Conservation (phyloP, 306 rosid species). For the Cyamopsis tetragonoloba region DNA sequence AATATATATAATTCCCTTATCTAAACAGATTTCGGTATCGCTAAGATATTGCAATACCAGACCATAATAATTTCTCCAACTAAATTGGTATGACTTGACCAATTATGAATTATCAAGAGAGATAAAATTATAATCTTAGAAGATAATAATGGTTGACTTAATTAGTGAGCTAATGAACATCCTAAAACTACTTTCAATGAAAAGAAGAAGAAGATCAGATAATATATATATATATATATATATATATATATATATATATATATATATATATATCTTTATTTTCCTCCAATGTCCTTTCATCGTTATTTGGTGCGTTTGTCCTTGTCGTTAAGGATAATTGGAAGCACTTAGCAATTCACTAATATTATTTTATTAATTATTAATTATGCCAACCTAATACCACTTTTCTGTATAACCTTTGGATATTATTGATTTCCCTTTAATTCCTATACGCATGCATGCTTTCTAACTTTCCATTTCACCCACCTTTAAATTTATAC, state of each 20-base stretch:
- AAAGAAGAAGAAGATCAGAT: slow-evolving; percentile 22
- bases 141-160: slow-evolving; percentile 41
- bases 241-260: too few species aligned
- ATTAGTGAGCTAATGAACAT: slow-evolving; percentile 24
- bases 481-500: background rate
- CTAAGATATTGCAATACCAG: too few species aligned
- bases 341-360: slow-evolving; percentile 45
- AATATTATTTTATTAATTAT: slow-evolving; percentile 48
- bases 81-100: too few species aligned
- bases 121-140: slow-evolving; percentile 14
- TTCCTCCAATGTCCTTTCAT: slow-evolving; percentile 62
- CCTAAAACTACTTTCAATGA: slow-evolving; percentile 38
- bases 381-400: slow-evolving; percentile 55
- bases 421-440: slow-evolving; percentile 31
- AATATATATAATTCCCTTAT: too few species aligned
- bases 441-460: slow-evolving; percentile 35
- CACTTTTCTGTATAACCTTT: slow-evolving; percentile 24
- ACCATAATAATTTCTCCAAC: too few species aligned
- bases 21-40: too few species aligned
- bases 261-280: too few species aligned
- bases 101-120: slow-evolving; percentile 37
- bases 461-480: slow-evolving; percentile 45
- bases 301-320: slow-evolving; percentile 56
- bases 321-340: slow-evolving; percentile 73
- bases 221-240: too few species aligned